These are phyloP conservation scores for Bimuria novae-zelandiae DNA, from an alignment of 2,329 filamentous ascomycete species.

Conservation along the genomic window DNA sequence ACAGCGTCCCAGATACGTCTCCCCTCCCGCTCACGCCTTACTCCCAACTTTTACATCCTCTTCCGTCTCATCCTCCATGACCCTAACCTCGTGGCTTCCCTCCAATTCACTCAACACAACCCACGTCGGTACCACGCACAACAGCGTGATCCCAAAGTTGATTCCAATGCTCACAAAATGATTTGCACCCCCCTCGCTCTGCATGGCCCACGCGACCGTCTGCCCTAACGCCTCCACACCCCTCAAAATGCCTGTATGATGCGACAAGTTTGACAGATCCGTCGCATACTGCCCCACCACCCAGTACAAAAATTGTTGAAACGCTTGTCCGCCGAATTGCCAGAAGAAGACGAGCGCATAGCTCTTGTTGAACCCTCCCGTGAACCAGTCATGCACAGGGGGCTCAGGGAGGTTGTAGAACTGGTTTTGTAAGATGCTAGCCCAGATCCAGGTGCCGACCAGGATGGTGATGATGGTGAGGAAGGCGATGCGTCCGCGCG, in stretches of 20 bases:
- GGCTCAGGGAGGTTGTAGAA: constrained; percentile 34
- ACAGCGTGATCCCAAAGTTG: constrained; percentile 40
- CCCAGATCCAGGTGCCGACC: constrained; percentile 44
- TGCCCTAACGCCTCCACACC: constrained; percentile 42
- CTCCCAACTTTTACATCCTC: constrained; percentile 14
- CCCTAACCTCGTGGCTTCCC: constrained; percentile 33
- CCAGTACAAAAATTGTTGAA: constrained; percentile 46
- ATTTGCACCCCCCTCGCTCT: constrained; percentile 42
- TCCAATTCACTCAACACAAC: constrained; percentile 39
- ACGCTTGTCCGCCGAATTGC: constrained; percentile 44
- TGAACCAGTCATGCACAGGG: constrained; percentile 42
- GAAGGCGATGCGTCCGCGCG: constrained; percentile 36
- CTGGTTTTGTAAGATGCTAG: constrained; percentile 36
- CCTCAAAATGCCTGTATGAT: constrained; percentile 43
- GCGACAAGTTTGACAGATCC: constrained; percentile 35
- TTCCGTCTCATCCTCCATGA: constrained; percentile 23
- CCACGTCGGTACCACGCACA: constrained; percentile 41
- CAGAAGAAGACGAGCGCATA: constrained; percentile 44
- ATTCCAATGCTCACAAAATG: constrained; percentile 44
- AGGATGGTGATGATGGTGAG: constrained; percentile 35
- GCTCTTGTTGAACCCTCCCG: constrained; percentile 37
- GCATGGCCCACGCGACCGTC: constrained; percentile 46
- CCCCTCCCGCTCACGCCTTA: neutral
- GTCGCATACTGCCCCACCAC: constrained; percentile 44
- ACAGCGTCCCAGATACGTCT: neutral